phyloP scores from a whole-genome alignment of 352 stramenopile species.

The Pythium guiyangense region DNA sequence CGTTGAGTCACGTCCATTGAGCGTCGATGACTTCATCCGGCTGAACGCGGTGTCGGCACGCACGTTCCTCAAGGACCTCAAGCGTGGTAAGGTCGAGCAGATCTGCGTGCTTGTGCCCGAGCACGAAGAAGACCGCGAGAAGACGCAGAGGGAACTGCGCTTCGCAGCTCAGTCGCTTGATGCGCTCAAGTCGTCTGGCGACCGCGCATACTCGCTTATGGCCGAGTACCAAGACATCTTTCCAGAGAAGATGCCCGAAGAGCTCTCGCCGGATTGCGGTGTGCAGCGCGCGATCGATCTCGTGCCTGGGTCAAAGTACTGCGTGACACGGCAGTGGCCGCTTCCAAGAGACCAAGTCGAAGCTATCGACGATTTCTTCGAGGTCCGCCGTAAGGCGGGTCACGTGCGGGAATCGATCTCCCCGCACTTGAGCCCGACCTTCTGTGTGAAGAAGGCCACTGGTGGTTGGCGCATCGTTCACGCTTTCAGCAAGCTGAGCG shows the following conservation, averaged over 20 bases:
- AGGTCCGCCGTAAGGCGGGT: constrained; percentile 11
- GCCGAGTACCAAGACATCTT: background rate
- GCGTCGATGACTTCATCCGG: too few relatives aligned
- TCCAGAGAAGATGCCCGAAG: background rate
- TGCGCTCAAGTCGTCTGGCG: background rate
- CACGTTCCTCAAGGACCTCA: too few relatives aligned
- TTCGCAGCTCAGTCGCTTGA: too few relatives aligned
- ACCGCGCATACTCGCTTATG: background rate
- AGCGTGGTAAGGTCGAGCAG: too few relatives aligned
- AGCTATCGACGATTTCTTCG: constrained; percentile 20
- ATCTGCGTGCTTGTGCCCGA: too few relatives aligned
- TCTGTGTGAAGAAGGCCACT: constrained; percentile 25
- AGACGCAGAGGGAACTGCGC: too few relatives aligned
- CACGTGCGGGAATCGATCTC: constrained; percentile 16
- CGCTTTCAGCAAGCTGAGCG: constrained; percentile 24
- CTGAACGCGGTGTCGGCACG: too few relatives aligned
- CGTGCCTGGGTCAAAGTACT: constrained; percentile 21
- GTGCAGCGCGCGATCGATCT: constrained; percentile 22
- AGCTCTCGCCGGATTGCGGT: background rate
- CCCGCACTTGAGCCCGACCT: constrained; percentile 18
- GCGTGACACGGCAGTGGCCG: constrained; percentile 20
- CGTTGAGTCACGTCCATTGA: too few relatives aligned
- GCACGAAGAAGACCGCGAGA: too few relatives aligned
- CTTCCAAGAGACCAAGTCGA: constrained; percentile 19
- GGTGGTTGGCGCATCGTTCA: constrained; percentile 25